A percentile compares a stretch with the other conserved stretches of the same genome.
Conservation (phyloP, 306 rosid species). For the Pterocarpus macrocarpus region DNA sequence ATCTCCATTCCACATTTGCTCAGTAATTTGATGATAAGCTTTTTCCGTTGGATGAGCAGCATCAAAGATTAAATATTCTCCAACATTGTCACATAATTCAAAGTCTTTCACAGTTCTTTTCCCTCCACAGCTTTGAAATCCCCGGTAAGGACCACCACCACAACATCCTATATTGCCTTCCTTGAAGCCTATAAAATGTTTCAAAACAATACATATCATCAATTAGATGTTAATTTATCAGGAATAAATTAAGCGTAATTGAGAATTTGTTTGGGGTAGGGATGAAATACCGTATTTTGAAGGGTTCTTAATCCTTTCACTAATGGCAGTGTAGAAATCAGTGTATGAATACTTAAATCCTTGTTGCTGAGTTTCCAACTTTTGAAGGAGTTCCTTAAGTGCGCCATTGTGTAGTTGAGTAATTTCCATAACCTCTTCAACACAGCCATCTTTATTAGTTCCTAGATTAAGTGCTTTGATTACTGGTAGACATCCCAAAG, state of each 20-base stretch:
- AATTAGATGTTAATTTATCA: not conserved
- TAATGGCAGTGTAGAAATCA: not conserved
- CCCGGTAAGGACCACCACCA: constrained; percentile 62
- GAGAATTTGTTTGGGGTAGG: too few species aligned
- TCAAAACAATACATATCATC: too few species aligned
- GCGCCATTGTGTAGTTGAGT: not conserved
- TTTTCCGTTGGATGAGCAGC: constrained; percentile 53
- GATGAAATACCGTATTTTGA: not conserved
- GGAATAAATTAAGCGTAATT: too few species aligned
- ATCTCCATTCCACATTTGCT: constrained; percentile 49
- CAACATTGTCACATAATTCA: constrained; percentile 49
- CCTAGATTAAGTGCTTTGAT: not conserved
- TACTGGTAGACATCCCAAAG: not conserved
- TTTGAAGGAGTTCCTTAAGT: not conserved
- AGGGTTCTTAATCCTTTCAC: not conserved
- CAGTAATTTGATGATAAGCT: constrained; percentile 46
- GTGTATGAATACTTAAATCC: not conserved
- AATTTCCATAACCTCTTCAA: not conserved
- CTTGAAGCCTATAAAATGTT: constrained; percentile 48
- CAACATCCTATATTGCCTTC: constrained; percentile 61
- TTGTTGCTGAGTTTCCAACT: not conserved
- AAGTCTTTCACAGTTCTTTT: constrained; percentile 44
- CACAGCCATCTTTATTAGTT: not conserved
- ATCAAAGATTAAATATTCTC: constrained; percentile 58
- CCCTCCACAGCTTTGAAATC: constrained; percentile 61